Evolutionary conservation across 768 basidiomycete species (phyloP), one percentile per base, ranked within the genome.

Genomic region (Amyloporia xantha): DNA sequence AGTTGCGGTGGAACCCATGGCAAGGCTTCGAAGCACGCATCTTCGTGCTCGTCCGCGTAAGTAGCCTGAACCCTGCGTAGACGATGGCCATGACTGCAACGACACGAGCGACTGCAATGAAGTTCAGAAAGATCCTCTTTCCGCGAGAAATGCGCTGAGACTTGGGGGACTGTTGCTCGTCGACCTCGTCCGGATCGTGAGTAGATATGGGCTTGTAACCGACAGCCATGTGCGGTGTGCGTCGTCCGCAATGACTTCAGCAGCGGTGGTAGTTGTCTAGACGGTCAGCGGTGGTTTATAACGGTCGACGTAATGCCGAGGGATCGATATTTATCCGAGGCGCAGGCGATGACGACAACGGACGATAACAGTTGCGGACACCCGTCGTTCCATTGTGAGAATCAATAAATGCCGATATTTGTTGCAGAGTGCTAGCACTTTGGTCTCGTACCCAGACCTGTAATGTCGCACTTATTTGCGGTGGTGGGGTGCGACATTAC

Each of bases 1-100:
- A 39, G 47, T 58, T 55, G n/a, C 50, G 49, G 17, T 49, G 53
- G 21, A 43, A 27, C 10, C 53, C 53, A n/a, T 20, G 21, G 39
- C 37, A n/a, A 13, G 37, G 35, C n/a, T n/a, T n/a, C n/a, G n/a
- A n/a, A 9, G 24, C 44, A 2, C 28, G 33, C 9, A 33, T 17
- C 25, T 28, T 33, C 44, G 20, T 17, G 10, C 30, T 21, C 19
- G 44, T 25, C 9, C 33, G 28, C 2, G 20, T 36, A 33, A 46
- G 44, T 13, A 46, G 4, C 3, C 33, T 25, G 17, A 46, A 3
- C 13, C 44, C 28, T 9, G n/a, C 33, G 44, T 26, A 36, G 23
- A 24, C 33, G 33, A 36, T 15, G 44, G 21, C 28, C 44, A 48
- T 41, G 36, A 25, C 28, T 15, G 47, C 39, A 38, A 38, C 20